Conservation (phyloP, 805 yeast genomes). For the Tanozyma kutaoensis region DNA sequence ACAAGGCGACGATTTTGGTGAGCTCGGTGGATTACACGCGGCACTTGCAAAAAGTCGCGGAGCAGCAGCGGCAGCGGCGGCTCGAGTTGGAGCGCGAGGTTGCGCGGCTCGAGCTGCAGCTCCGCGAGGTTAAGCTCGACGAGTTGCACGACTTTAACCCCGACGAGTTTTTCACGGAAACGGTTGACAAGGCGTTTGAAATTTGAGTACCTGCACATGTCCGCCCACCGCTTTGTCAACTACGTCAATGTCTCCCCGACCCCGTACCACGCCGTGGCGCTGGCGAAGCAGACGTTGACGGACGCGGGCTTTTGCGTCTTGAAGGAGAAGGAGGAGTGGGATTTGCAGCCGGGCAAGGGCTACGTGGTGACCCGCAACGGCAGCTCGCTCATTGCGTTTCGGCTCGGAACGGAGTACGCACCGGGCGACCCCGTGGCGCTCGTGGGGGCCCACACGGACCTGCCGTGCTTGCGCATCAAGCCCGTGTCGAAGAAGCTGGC, state of each 20-base stretch:
- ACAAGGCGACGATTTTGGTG: conserved; percentile 66
- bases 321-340: conserved; percentile 9
- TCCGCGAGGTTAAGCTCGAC: background rate
- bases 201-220: conserved; percentile 2
- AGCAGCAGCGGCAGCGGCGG: conserved; percentile 38
- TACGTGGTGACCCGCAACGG: conserved; percentile 19
- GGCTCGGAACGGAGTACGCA: conserved; percentile 37
- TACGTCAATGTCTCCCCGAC: conserved; percentile 67
- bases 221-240: conserved; percentile 52
- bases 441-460: conserved; percentile 94
- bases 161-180: conserved; percentile 11
- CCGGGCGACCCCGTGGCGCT: conserved; percentile 79
- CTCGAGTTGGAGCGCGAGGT: conserved; percentile 20
- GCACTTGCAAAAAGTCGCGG: conserved; percentile 49
- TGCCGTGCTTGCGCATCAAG: conserved; percentile 80
- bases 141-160: conserved; percentile 7
- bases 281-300: conserved; percentile 11
- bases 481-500: conserved; percentile 61
- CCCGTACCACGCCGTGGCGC: conserved; percentile 20
- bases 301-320: conserved; percentile 15
- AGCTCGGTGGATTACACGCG: conserved; percentile 71
- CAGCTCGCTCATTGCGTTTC: conserved; percentile 20
- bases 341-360: conserved; percentile 35
- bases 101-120: conserved; percentile 4
- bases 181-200: conserved; percentile 3